Conservation (phyloP, 2,329 filamentous ascomycete species). For the Neurospora sp. region DNA sequence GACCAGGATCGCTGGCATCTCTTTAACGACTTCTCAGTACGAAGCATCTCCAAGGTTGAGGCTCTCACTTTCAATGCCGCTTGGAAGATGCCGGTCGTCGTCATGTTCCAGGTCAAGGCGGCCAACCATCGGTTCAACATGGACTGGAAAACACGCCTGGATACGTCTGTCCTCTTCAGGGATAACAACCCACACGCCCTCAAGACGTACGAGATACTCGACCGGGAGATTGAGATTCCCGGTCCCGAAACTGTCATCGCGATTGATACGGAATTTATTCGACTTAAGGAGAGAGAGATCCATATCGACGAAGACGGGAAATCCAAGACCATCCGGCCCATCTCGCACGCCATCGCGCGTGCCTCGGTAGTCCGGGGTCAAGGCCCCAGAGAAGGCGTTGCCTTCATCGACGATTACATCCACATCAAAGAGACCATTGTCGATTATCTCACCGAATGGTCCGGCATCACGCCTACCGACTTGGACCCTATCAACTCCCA, state of each 20-base stretch:
- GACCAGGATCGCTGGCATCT: constrained; percentile 75
- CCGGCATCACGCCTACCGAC: constrained; percentile 78
- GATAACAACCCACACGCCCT: constrained; percentile 42
- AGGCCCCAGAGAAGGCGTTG: constrained; percentile 66
- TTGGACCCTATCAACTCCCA: constrained; percentile 67
- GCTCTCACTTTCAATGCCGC: constrained; percentile 79
- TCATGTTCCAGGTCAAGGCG: constrained; percentile 76
- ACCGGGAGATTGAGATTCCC: constrained; percentile 51
- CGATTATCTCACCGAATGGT: constrained; percentile 91
- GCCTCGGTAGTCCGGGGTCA: constrained; percentile 80
- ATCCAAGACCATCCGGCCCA: constrained; percentile 82
- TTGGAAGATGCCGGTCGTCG: constrained; percentile 87
- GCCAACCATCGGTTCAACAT: constrained; percentile 75
- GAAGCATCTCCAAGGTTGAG: constrained; percentile 68
- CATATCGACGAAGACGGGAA: constrained; percentile 93
- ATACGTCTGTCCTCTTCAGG: constrained; percentile 74
- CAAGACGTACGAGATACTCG: constrained; percentile 51
- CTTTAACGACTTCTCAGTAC: constrained; percentile 94
- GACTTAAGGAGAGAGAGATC: constrained; percentile 84
- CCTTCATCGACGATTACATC: constrained; percentile 98
- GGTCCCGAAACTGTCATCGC: constrained; percentile 67
- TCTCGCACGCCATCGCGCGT: constrained; percentile 82
- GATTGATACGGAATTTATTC: constrained; percentile 93
- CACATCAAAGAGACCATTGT: constrained; percentile 82
- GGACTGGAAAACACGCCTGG: constrained; percentile 74